Percentiles rank a stretch among this genome's conserved stretches.
Evolutionary conservation across 768 basidiomycete species (phyloP).

Genomic region (Lactifluus pinguis): DNA sequence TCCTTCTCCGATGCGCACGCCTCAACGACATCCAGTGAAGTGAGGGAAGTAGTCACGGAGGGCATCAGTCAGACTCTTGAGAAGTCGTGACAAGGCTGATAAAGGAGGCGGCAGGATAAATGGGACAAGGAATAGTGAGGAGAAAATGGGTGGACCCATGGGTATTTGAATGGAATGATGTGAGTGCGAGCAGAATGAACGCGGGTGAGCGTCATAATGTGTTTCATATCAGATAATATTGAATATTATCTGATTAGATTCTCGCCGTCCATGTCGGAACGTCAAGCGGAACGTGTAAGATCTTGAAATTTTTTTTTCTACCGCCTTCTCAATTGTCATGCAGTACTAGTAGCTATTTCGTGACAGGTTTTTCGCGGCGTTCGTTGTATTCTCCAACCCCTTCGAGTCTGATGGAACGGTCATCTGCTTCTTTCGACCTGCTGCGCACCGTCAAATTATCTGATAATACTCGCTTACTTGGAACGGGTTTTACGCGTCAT

Average conservation of each 20-base stretch:
- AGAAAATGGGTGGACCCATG: not conserved
- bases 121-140: not conserved
- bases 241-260: not conserved
- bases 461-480: too few relatives aligned
- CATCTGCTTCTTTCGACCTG: too few relatives aligned
- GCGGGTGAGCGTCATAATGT: too few relatives aligned
- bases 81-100: not conserved
- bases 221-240: constrained; percentile 4
- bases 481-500: too few relatives aligned
- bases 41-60: not conserved
- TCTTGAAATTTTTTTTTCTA: too few relatives aligned
- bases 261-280: not conserved
- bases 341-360: too few relatives aligned
- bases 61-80: not conserved
- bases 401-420: too few relatives aligned
- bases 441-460: too few relatives aligned
- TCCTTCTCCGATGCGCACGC: not conserved
- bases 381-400: too few relatives aligned
- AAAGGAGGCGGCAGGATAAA: not conserved
- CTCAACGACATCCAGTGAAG: not conserved
- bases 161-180: not conserved
- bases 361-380: too few relatives aligned
- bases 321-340: too few relatives aligned
- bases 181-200: too few relatives aligned
- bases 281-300: not conserved